A percentile compares a stretch with the other conserved stretches of the same genome.
phyloP scores from a whole-genome alignment of 768 basidiomycete genomes.

The Pleurotus salmoneostramineus region DNA sequence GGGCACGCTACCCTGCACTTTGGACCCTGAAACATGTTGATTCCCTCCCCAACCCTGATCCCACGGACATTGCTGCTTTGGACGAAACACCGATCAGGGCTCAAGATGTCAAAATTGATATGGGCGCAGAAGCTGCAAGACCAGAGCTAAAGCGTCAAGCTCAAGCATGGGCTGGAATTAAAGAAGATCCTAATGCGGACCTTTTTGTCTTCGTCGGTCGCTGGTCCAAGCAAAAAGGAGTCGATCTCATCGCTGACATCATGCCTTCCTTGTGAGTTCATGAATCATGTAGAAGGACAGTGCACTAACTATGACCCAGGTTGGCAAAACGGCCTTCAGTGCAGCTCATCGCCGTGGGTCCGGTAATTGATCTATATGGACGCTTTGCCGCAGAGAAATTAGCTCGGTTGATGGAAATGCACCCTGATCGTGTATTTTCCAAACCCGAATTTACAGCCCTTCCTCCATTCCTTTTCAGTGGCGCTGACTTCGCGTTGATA shows the following conservation, averaged over 20 bases:
- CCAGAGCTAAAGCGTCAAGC: conserved; percentile 90
- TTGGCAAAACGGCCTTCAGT: conserved; percentile 83
- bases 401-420: conserved; percentile 89
- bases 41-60: conserved; percentile 92
- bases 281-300: background rate
- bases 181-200: conserved; percentile 86
- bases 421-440: conserved; percentile 91
- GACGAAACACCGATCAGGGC: conserved; percentile 74
- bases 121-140: conserved; percentile 81
- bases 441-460: conserved; percentile 95
- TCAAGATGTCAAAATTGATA: conserved; percentile 73
- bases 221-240: conserved; percentile 98
- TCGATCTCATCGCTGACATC: conserved; percentile 95
- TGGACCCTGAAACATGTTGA: conserved; percentile 97
- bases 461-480: conserved; percentile 90
- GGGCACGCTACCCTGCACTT: conserved; percentile 94
- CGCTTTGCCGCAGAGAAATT: conserved; percentile 95
- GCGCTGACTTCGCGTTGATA: conserved; percentile 93
- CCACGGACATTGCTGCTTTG: conserved; percentile 89
- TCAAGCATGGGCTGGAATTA: conserved; percentile 93
- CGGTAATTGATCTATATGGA: conserved; percentile 93
- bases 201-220: conserved; percentile 95
- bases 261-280: conserved; percentile 79
- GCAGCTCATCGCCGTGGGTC: conserved; percentile 86
- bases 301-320: conserved; percentile 32